Conservation (phyloP, 306 rosid genomes). For the Trichosanthes truncata region DNA sequence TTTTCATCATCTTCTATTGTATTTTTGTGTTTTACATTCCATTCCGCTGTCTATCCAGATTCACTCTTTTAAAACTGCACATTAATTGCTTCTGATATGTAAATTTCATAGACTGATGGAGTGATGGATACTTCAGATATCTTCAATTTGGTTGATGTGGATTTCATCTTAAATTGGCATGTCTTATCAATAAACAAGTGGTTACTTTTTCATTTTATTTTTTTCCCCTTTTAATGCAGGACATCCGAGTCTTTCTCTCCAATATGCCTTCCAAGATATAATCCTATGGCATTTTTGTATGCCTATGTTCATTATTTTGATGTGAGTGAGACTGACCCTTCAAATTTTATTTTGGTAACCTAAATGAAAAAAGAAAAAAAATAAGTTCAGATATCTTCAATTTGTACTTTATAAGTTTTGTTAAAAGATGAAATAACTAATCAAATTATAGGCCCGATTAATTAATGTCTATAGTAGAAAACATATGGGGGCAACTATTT, state of each 20-base stretch:
- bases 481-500: background rate
- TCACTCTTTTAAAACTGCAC: background rate
- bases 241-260: conserved; percentile 93
- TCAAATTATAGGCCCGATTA: background rate
- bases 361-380: background rate
- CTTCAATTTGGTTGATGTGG: conserved; percentile 3
- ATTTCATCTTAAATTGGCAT: background rate
- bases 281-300: conserved; percentile 83
- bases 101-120: background rate
- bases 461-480: background rate
- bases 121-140: background rate
- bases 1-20: background rate
- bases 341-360: background rate
- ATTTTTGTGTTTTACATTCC: background rate
- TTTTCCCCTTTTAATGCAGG: conserved; percentile 45
- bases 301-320: conserved; percentile 82
- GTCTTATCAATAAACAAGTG: background rate
- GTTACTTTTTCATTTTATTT: background rate
- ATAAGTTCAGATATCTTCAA: background rate
- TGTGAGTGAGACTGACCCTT: conserved; percentile 40
- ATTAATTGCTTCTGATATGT: background rate
- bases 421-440: background rate
- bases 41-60: background rate
- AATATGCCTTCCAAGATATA: conserved; percentile 94
- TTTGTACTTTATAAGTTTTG: background rate